Evolutionary conservation across 306 rosid species (phyloP).

Genomic region (Vigna mungo): DNA sequence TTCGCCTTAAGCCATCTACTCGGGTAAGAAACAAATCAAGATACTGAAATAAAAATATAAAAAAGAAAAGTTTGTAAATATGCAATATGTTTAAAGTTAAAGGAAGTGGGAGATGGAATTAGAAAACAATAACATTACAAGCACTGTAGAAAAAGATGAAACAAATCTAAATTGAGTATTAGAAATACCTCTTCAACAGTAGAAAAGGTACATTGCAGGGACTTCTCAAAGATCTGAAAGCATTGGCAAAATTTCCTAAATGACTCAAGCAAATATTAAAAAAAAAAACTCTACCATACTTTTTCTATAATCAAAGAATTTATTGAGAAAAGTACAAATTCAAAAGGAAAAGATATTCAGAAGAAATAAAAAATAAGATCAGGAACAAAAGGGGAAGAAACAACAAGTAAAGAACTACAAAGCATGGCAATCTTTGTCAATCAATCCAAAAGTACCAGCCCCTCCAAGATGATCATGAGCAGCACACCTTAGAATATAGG

Average conservation of each 20-base stretch:
- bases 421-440: not conserved
- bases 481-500: not conserved
- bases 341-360: not conserved
- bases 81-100: slow-evolving; percentile 16
- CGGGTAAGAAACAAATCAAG: slow-evolving; percentile 89
- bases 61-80: slow-evolving; percentile 31
- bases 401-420: not conserved
- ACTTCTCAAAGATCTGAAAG: slow-evolving; percentile 82
- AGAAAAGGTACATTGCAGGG: slow-evolving; percentile 71
- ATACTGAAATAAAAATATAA: slow-evolving; percentile 60
- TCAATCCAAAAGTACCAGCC: not conserved
- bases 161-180: slow-evolving; percentile 12
- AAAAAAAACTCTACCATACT: not conserved
- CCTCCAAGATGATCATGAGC: not conserved
- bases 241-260: slow-evolving; percentile 27
- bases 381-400: not conserved
- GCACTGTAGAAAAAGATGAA: slow-evolving; percentile 3
- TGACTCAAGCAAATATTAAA: slow-evolving; percentile 16
- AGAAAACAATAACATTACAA: slow-evolving; percentile 14
- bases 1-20: slow-evolving; percentile 90
- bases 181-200: slow-evolving; percentile 75
- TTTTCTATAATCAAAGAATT: slow-evolving; percentile 14
- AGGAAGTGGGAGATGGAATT: not conserved
- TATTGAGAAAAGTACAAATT: not conserved
- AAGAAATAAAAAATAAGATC: not conserved